These are phyloP conservation scores for Pichia cephalocereana DNA, from an alignment of 805 yeast species.

Conservation along the genomic window DNA sequence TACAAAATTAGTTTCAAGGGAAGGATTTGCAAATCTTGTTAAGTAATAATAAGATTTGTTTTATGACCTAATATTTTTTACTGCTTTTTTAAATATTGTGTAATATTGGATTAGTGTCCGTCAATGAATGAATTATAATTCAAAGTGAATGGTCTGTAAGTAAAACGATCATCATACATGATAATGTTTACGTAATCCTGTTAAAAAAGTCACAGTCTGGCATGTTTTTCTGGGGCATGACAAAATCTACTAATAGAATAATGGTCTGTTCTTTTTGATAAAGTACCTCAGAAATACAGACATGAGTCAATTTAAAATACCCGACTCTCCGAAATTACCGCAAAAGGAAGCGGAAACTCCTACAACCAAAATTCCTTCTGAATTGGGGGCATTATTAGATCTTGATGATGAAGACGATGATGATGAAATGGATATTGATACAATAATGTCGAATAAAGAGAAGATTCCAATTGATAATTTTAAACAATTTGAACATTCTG, in stretches of 20 bases:
- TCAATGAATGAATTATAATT: too few relatives aligned
- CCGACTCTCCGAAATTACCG: constrained; percentile 3
- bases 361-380: constrained; percentile 4
- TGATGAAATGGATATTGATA: constrained; percentile 4
- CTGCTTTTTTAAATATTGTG: too few relatives aligned
- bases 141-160: too few relatives aligned
- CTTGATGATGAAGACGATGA: constrained; percentile 10
- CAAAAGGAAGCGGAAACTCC: not conserved
- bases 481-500: constrained; percentile 9
- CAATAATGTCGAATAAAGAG: not conserved
- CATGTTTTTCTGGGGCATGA: too few relatives aligned
- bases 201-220: too few relatives aligned
- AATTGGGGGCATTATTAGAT: constrained; percentile 6
- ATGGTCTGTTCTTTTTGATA: too few relatives aligned
- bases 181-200: too few relatives aligned
- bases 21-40: constrained; percentile 9
- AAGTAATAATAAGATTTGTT: not conserved
- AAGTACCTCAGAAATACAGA: not conserved
- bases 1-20: constrained; percentile 12
- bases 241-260: too few relatives aligned
- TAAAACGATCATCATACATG: too few relatives aligned
- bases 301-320: not conserved
- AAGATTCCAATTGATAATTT: constrained; percentile 8
- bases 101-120: not conserved
- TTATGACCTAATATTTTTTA: too few relatives aligned